A percentile compares a stretch with the other conserved stretches of the same genome.
phyloP scores from a whole-genome alignment of 495 filamentous ascomycete species.

The Hypoxylon cercidicola region DNA sequence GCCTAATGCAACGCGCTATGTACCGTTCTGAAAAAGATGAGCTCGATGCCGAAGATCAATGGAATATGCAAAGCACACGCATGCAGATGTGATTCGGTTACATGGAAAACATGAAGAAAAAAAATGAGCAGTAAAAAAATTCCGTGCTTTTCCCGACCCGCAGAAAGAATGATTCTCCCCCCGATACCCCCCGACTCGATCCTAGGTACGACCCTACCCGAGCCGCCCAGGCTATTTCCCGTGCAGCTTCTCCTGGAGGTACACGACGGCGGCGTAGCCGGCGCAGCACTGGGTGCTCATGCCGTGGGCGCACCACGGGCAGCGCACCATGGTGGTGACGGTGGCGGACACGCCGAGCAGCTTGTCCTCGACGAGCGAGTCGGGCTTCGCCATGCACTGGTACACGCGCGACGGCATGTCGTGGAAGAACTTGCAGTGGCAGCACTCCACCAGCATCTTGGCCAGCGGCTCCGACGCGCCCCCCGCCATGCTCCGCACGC shows the following conservation, averaged over 20 bases:
- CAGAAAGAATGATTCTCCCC: slow-evolving; percentile 9
- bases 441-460: slow-evolving; percentile 85
- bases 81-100: slow-evolving; percentile 14
- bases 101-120: slow-evolving; percentile 16
- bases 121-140: slow-evolving; percentile 8
- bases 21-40: slow-evolving; percentile 7
- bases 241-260: slow-evolving; percentile 73
- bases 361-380: slow-evolving; percentile 61
- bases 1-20: slow-evolving; percentile 16
- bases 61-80: slow-evolving; percentile 23
- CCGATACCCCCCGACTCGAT: background rate
- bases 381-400: slow-evolving; percentile 74
- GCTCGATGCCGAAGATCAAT: slow-evolving; percentile 12
- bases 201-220: background rate
- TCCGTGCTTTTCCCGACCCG: background rate
- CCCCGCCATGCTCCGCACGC: slow-evolving; percentile 16
- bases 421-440: slow-evolving; percentile 82
- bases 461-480: slow-evolving; percentile 64
- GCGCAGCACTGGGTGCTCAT: slow-evolving; percentile 79
- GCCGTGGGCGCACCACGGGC: slow-evolving; percentile 81
- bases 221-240: slow-evolving; percentile 50
- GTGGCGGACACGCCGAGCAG: slow-evolving; percentile 60
- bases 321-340: slow-evolving; percentile 69
- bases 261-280: slow-evolving; percentile 76
- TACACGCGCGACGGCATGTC: slow-evolving; percentile 81